phyloP scores from a whole-genome alignment of 257 asterid genomes.

The Solanum chmielewskii region DNA sequence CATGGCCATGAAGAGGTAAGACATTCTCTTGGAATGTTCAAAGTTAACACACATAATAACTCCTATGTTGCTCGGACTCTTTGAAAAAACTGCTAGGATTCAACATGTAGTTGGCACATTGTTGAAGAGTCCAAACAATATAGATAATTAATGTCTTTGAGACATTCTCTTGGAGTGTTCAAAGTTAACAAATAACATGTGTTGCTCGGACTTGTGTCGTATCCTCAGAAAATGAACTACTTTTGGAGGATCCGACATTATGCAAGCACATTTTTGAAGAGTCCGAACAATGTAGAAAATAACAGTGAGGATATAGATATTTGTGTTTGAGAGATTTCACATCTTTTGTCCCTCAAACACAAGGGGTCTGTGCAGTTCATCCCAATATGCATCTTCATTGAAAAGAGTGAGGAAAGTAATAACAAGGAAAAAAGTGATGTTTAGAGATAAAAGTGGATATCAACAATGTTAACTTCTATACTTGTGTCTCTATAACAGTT shows the following conservation, averaged over 20 bases:
- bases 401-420: neutral
- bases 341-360: neutral
- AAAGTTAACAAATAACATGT: neutral
- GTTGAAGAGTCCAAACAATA: neutral
- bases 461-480: neutral
- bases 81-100: neutral
- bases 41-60: neutral
- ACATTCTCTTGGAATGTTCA: neutral
- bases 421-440: neutral
- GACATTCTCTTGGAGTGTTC: neutral
- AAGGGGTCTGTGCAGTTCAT: neutral
- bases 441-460: neutral
- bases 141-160: neutral
- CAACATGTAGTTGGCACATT: neutral
- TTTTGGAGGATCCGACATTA: neutral
- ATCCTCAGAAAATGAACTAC: neutral
- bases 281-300: neutral
- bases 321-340: neutral
- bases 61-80: neutral
- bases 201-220: neutral
- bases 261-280: neutral
- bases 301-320: neutral
- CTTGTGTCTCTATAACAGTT: neutral
- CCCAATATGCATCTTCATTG: neutral
- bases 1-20: constrained; percentile 95